Base-by-base conservation (phyloP, 2,329 filamentous ascomycete species). In the Fusarium annulatum region DNA sequence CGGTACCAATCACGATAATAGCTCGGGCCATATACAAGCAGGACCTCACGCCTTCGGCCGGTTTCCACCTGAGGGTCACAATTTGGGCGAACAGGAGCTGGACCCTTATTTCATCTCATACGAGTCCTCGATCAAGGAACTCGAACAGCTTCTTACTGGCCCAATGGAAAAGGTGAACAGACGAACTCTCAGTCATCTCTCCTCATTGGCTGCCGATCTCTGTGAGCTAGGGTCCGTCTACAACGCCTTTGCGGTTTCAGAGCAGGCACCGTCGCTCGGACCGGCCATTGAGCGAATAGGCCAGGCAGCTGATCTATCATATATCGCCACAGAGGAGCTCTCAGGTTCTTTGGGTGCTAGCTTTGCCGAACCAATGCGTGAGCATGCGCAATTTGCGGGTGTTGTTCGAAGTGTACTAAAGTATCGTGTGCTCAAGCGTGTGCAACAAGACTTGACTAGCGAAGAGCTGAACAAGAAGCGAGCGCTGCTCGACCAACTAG, bases 151-250 rank as follows among this genome's bases (percentile, higher is more conserved):
- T 9, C 87, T 99, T 7, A 95, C 93, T 78, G 96, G 96, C 0
- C 95, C 94, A 10, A 97, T 99, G 86, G 97, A 99, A 81, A 98
- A 97, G 82, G 95, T 98, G 70, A 99, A 98, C 79, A 91, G 96
- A 38, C 90, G 96, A 41, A 95, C 95, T 10, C 85, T 99, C 11
- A 94, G 91, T 69, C 96, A 99, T 78, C 84, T 98, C 15, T 94
- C 94, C 19, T 91, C 93, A 9, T 86, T 98, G 55, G 94, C 94
- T 6, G 89, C 94, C 9, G 96, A 99, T 80, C 88, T 98, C 69
- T 94, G 95, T 75, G 96, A 99, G 79, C 87, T 99, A 14, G 96
- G 96, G 12, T 96, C 95, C n/a, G 90, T 95, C 69, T 98, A 96
- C 82, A 99, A 99, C 79, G 96, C 94, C 2, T 99, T 99, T 82